Evolutionary conservation across 2,329 filamentous ascomycete species (phyloP).

Genomic region (Colletotrichum gloeosporioides): DNA sequence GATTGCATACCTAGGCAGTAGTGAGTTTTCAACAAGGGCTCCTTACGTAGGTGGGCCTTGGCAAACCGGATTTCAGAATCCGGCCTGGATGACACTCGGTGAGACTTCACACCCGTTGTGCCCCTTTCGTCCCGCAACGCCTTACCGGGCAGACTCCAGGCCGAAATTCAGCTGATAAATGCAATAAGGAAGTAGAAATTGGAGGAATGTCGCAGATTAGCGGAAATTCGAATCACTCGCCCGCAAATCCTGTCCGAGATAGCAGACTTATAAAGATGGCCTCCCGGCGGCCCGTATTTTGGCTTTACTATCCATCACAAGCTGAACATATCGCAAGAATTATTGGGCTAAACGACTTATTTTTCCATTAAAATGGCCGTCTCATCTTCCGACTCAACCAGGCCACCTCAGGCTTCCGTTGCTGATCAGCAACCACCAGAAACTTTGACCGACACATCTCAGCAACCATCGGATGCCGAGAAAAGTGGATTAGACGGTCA

Average conservation of each 20-base stretch:
- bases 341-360: background rate
- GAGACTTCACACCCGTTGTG: background rate
- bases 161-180: background rate
- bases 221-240: background rate
- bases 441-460: background rate
- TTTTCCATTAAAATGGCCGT: background rate
- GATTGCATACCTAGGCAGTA: background rate
- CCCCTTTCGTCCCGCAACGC: background rate
- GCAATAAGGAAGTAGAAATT: background rate
- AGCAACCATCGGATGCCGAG: background rate
- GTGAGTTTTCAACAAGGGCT: background rate
- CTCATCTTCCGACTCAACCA: background rate
- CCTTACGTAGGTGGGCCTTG: background rate
- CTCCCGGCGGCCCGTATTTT: background rate
- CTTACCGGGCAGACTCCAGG: background rate
- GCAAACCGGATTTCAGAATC: background rate
- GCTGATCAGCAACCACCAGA: background rate
- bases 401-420: background rate
- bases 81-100: background rate
- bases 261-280: background rate
- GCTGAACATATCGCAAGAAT: background rate
- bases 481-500: background rate
- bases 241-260: background rate
- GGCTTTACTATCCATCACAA: background rate
- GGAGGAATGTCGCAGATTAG: background rate